Conservation (phyloP, 768 basidiomycete species). For the Rhodotorula diobovata region DNA sequence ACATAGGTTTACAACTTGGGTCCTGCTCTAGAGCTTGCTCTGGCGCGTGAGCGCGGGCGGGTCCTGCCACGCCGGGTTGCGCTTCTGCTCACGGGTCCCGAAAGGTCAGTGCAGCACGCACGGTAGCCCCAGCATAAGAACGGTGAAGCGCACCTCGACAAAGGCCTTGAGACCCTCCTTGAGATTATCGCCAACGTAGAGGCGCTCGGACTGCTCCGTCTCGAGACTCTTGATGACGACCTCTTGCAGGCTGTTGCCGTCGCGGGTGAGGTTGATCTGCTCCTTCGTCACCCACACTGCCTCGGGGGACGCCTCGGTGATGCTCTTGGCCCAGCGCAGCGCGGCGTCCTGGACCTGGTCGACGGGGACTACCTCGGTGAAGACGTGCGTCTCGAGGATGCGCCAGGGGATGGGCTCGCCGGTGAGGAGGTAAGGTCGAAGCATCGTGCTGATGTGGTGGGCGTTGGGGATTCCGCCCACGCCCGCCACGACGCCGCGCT, state of each 20-base stretch:
- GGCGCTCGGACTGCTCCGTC: slow-evolving; percentile 15
- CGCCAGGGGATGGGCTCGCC: slow-evolving; percentile 66
- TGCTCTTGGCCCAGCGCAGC: slow-evolving; percentile 58
- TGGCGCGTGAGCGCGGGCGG: slow-evolving; percentile 36
- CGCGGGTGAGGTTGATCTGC: slow-evolving; percentile 58
- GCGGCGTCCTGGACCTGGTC: slow-evolving; percentile 59
- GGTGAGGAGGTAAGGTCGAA: slow-evolving; percentile 67
- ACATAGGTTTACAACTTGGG: not conserved
- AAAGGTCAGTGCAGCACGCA: not conserved
- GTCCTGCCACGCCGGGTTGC: slow-evolving; percentile 57
- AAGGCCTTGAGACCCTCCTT: slow-evolving; percentile 52
- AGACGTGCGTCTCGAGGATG: slow-evolving; percentile 64
- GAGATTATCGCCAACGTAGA: slow-evolving; percentile 65
- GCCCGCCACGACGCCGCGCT: slow-evolving; percentile 29
- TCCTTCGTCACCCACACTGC: slow-evolving; percentile 70
- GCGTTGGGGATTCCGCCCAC: slow-evolving; percentile 32
- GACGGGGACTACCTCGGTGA: slow-evolving; percentile 64
- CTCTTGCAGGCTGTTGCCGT: slow-evolving; percentile 56
- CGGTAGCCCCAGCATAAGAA: not conserved
- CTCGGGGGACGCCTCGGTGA: slow-evolving; percentile 68
- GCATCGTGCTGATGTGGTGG: slow-evolving; percentile 39
- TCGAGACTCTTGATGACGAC: slow-evolving; percentile 53
- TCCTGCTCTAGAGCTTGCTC: not conserved
- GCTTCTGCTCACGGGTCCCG: slow-evolving; percentile 47
- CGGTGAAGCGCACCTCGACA: not conserved